phyloP scores from a whole-genome alignment of 78 protist species.

The Tieghemostelium lacteum region DNA sequence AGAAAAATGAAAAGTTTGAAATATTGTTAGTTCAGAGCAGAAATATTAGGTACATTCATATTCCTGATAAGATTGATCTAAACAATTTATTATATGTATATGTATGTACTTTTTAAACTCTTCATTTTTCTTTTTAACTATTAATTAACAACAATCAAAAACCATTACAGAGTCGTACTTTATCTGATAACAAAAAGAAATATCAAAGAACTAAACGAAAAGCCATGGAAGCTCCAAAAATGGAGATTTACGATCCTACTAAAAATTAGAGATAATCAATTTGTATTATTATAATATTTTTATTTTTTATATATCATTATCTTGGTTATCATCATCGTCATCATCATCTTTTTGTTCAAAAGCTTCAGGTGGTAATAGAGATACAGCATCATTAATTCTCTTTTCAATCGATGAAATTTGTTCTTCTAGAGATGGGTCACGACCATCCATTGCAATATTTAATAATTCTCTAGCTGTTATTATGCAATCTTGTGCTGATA shows the following conservation, averaged over 20 bases:
- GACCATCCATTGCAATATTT: background rate
- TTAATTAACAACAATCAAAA: background rate
- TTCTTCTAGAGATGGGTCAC: constrained; percentile 28
- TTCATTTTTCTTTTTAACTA: background rate
- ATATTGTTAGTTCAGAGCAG: constrained; percentile 17
- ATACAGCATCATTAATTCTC: constrained; percentile 6
- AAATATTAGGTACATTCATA: constrained; percentile 29
- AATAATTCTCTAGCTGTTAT: constrained; percentile 19
- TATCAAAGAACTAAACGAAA: constrained; percentile 27
- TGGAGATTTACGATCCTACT: background rate
- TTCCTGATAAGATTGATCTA: constrained; percentile 31
- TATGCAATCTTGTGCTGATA: constrained; percentile 67
- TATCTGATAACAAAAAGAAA: constrained; percentile 24
- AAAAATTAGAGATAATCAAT: background rate
- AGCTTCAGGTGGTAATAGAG: constrained; percentile 17
- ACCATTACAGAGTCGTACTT: constrained; percentile 1
- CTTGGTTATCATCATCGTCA: constrained; percentile 3
- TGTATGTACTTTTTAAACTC: background rate
- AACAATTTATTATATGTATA: constrained; percentile 18
- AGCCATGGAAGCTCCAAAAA: background rate
- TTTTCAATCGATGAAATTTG: background rate
- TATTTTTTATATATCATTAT: background rate
- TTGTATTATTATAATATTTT: background rate
- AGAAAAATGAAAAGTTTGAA: background rate
- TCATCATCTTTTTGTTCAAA: background rate